A percentile compares a stretch with the other conserved stretches of the same genome.
Conservation (phyloP, 2,329 filamentous ascomycete species). For the Magnaporthiopsis poae region DNA sequence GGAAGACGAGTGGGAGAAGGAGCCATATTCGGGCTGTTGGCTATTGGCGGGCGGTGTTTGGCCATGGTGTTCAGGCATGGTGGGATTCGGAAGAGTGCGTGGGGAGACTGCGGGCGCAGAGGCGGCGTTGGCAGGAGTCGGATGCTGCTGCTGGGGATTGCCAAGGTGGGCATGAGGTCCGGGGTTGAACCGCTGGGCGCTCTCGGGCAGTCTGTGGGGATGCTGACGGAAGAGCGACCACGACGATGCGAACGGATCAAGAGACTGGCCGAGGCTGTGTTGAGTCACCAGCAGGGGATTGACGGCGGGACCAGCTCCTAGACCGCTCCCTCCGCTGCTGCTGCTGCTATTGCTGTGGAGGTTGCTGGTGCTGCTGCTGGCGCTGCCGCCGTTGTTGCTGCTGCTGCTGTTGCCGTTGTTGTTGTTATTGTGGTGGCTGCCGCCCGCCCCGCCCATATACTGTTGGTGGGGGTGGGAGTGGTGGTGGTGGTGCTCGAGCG, state of each 20-base stretch:
- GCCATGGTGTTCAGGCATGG: neutral
- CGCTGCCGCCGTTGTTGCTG: neutral
- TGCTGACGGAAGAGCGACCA: neutral
- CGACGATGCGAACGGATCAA: neutral
- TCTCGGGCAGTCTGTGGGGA: neutral
- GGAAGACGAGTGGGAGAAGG: neutral
- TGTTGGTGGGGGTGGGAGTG: neutral
- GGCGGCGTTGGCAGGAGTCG: too few relatives aligned
- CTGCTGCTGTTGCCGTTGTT: neutral
- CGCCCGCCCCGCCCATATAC: neutral
- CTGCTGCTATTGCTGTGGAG: neutral
- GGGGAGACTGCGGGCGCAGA: neutral
- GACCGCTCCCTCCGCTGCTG: neutral
- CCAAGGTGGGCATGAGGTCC: neutral
- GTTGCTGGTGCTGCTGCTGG: neutral
- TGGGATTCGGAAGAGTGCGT: neutral
- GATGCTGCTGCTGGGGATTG: neutral
- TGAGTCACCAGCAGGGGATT: neutral
- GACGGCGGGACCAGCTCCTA: neutral
- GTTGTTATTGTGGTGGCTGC: neutral
- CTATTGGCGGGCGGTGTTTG: neutral
- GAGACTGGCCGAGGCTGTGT: neutral
- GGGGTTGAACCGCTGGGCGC: neutral
- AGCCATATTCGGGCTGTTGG: neutral
- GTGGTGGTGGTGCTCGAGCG: neutral